Conservation (phyloP, 2,329 filamentous ascomycete genomes). For the Diaporthe australafricana region DNA sequence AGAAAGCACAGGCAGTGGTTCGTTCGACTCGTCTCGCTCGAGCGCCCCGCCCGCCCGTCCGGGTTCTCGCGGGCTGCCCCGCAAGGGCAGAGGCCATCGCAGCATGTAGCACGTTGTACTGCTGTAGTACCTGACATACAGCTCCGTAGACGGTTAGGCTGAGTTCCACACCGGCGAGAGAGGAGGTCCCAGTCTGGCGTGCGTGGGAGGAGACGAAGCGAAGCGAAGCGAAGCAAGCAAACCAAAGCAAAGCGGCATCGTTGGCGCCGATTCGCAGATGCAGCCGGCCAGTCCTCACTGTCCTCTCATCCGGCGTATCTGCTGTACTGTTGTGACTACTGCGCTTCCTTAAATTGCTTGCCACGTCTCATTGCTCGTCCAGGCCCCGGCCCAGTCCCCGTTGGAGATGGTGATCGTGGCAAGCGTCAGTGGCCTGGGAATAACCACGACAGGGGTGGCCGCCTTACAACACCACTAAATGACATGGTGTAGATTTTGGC, state of each 20-base stretch:
- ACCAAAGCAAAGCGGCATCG: not conserved
- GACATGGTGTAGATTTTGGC: not conserved
- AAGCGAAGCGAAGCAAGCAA: not conserved
- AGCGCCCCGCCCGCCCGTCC: not conserved
- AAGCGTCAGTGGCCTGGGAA: too few species aligned
- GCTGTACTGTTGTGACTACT: too few species aligned
- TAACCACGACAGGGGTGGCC: too few species aligned
- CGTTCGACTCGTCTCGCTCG: not conserved
- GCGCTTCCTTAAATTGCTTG: not conserved
- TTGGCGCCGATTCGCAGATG: constrained; percentile 19
- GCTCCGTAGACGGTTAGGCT: not conserved
- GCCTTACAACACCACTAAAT: not conserved
- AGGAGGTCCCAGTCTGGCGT: not conserved
- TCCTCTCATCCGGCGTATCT: too few species aligned
- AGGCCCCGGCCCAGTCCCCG: too few species aligned
- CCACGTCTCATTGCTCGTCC: not conserved
- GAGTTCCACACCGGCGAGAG: not conserved
- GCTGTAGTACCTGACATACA: constrained; percentile 17
- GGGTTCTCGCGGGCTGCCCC: constrained; percentile 3
- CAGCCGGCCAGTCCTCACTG: not conserved
- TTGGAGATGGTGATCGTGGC: too few species aligned
- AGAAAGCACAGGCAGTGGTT: not conserved
- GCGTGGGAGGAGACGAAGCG: not conserved
- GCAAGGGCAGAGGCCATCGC: not conserved
- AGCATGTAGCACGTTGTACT: not conserved